Evolutionary conservation across 2,329 filamentous ascomycete genomes (phyloP).

Genomic region (Eutypa lata): DNA sequence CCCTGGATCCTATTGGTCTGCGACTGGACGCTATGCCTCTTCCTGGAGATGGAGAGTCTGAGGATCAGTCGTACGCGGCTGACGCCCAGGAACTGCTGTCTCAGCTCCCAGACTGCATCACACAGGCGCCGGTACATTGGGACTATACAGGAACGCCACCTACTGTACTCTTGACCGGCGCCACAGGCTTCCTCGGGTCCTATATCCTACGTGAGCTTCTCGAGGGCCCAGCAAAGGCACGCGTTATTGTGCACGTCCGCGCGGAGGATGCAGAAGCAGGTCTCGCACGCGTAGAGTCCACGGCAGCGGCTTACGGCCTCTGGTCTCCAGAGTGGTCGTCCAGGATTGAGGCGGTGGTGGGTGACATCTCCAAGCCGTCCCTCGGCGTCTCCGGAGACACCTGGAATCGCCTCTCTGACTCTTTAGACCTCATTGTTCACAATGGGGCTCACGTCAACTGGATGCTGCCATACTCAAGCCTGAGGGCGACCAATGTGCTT

Average conservation of each 20-base stretch:
- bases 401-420: neutral
- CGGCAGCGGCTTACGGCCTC: neutral
- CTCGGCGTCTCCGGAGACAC: neutral
- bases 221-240: neutral
- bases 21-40: too few relatives aligned
- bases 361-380: neutral
- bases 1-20: too few relatives aligned
- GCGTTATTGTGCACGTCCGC: neutral
- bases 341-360: neutral
- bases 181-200: neutral
- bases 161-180: neutral
- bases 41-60: too few relatives aligned
- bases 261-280: neutral
- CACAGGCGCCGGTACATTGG: conserved; percentile 54
- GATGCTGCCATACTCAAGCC: conserved; percentile 63
- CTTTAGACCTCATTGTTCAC: conserved; percentile 56
- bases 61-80: too few relatives aligned
- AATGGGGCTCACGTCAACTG: conserved; percentile 67
- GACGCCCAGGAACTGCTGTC: neutral
- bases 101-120: conserved; percentile 20
- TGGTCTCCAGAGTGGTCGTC: neutral
- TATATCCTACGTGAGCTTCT: neutral
- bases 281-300: neutral
- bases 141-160: conserved; percentile 32
- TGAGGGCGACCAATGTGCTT: conserved; percentile 64